Evolutionary conservation across 2,329 filamentous ascomycete species (phyloP).

Genomic region (Xylariomycetidae sp.): DNA sequence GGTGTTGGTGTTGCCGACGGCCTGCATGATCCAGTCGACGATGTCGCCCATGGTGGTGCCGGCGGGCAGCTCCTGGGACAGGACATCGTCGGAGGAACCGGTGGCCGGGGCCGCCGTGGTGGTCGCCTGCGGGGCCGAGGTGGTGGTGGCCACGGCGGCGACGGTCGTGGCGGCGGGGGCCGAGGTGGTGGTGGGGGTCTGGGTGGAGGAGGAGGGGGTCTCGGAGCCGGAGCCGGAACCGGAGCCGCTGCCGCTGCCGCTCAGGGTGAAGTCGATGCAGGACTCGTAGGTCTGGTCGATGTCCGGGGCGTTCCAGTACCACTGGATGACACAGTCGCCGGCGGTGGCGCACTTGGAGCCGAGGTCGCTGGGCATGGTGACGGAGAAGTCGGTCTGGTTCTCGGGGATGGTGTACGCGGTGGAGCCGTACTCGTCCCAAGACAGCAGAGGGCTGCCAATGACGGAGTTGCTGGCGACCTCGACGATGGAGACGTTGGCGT

Average conservation of each 20-base stretch:
- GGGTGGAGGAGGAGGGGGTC: background rate
- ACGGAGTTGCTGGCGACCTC: conserved; percentile 41
- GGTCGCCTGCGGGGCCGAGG: background rate
- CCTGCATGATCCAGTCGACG: too few relatives aligned
- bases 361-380: conserved; percentile 47
- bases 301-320: conserved; percentile 43
- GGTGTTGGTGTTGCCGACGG: too few relatives aligned
- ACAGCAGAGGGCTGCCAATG: conserved; percentile 40
- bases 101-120: background rate
- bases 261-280: conserved; percentile 7
- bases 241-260: conserved; percentile 16
- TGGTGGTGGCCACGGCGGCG: background rate
- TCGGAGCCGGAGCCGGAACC: background rate
- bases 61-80: too few relatives aligned
- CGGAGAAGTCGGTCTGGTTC: conserved; percentile 42
- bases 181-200: too few relatives aligned
- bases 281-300: conserved; percentile 20
- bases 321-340: conserved; percentile 47
- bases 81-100: background rate
- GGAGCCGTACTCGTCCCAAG: conserved; percentile 45
- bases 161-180: background rate
- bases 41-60: too few relatives aligned
- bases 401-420: conserved; percentile 33
- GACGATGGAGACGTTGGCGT: conserved; percentile 50
- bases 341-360: conserved; percentile 35